Evolutionary conservation across 2,329 filamentous ascomycete species (phyloP), one percentile per base, ranked within the genome.

Genomic region (Penicillium sumatraense): DNA sequence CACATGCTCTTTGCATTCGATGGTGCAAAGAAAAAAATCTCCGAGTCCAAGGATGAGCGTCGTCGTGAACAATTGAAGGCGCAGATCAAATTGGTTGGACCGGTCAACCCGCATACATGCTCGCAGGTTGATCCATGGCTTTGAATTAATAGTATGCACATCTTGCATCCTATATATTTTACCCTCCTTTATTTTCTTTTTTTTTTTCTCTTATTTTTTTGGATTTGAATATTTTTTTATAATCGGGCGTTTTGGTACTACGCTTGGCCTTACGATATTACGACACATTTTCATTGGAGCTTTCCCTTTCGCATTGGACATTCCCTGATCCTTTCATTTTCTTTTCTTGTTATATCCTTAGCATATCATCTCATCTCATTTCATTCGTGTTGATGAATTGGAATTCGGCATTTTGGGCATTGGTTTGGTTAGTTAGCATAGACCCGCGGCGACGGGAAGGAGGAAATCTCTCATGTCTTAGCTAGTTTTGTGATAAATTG

Each of bases 51-150:
- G 21, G 68, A 72, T 13, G 71, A 77, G 49, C 72, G 71, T 26
- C 63, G 73, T 21, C 67, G 72, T 29, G 69, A 68, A 49, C 66
- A 69, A 46, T 51, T 78, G 50, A 78, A 78, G 61, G 67, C 73
- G 18, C 71, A 73, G 46, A 78, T 78, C 44, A 72, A 68, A 42
- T 24, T 78, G 21, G 64, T 78, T 27, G 74, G 75, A 4, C 73
- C 73, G 11, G 66, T 72, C 6, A 71, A 74, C 35, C 65, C 70
- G 3, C 66, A 69, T 29, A 60, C 62, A 9, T 66, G 63, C 20
- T 51, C 40, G 14, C 58, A 59, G 29, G 50, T 56, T 24, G 63
- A 72, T 59, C 66, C 66, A 11, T 73, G 71, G 71, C 48, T 71
- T 33, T 72, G 53, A 67, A 42, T 13, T 24, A 24, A 23, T 31